These are phyloP conservation scores for Agarophyton chilense DNA, from an alignment of 23 red algal genomes.

Conservation along the genomic window DNA sequence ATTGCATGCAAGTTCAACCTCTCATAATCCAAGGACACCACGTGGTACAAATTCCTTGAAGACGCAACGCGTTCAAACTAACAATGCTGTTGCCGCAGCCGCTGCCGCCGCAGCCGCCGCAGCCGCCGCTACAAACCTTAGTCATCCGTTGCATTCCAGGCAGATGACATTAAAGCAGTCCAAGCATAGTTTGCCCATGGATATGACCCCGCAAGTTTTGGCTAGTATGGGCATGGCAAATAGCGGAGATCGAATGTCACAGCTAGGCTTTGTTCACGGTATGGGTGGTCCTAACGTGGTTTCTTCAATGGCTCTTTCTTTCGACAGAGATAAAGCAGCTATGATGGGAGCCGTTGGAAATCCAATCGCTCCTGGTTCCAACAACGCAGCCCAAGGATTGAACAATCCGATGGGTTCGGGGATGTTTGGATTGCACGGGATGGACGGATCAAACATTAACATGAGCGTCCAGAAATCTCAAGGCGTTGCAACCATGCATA, in stretches of 20 bases:
- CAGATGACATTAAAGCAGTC: neutral
- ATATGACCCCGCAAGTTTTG: conserved; percentile 1
- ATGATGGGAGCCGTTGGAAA: conserved; percentile 4
- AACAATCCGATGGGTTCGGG: neutral
- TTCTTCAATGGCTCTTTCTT: neutral
- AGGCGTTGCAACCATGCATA: conserved; percentile 5
- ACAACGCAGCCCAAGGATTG: neutral
- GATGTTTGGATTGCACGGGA: neutral
- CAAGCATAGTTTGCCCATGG: conserved; percentile 3
- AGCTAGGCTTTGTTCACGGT: neutral
- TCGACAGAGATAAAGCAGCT: neutral
- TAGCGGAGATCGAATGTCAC: conserved; percentile 13
- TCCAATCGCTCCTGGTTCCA: neutral
- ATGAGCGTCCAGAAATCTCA: conserved; percentile 1
- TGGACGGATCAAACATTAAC: neutral
- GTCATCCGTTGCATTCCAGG: neutral
- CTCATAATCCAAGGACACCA: neutral
- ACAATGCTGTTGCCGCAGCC: conserved; percentile 30
- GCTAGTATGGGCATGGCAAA: conserved; percentile 4
- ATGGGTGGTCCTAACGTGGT: neutral
- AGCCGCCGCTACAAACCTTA: conserved; percentile 10
- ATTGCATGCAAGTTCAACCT: neutral
- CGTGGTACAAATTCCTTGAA: neutral
- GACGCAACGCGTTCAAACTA: neutral
- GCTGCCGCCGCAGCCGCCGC: conserved; percentile 51